These are phyloP conservation scores for Diaporthe sp. DNA, from an alignment of 2,329 filamentous ascomycete species.

Conservation along the genomic window DNA sequence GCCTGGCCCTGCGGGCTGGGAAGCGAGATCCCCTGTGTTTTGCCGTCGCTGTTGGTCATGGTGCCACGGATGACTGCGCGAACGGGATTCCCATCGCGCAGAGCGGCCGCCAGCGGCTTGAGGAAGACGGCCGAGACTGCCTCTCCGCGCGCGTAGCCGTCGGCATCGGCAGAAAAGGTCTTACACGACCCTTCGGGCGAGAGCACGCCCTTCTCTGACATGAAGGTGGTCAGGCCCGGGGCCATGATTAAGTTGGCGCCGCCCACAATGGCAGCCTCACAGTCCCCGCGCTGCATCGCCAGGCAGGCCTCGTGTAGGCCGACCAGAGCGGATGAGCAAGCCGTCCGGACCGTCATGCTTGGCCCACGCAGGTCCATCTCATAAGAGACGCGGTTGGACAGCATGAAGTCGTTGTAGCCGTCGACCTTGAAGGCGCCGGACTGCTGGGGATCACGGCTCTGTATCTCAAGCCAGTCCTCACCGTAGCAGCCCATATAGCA, in stretches of 20 bases:
- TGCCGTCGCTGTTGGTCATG: conserved; percentile 68
- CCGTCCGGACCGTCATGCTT: conserved; percentile 6
- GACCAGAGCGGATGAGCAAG: conserved; percentile 50
- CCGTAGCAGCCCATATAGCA: conserved; percentile 44
- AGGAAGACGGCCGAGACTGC: conserved; percentile 66
- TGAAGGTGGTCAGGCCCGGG: conserved; percentile 42
- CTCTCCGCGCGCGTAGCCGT: conserved; percentile 73
- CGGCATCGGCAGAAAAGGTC: conserved; percentile 49
- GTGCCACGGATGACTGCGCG: conserved; percentile 63
- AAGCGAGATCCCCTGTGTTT: conserved; percentile 53
- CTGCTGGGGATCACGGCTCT: neutral
- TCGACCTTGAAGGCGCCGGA: conserved; percentile 48
- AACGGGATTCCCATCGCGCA: conserved; percentile 60
- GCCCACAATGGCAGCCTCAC: conserved; percentile 44
- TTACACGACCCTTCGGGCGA: conserved; percentile 42
- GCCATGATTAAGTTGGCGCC: conserved; percentile 45
- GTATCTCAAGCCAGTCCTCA: conserved; percentile 40
- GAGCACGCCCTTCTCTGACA: conserved; percentile 41
- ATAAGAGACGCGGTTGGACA: conserved; percentile 46
- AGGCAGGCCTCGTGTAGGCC: conserved; percentile 50
- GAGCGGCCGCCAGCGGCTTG: conserved; percentile 54
- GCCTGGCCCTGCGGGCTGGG: conserved; percentile 49
- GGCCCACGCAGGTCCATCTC: conserved; percentile 48
- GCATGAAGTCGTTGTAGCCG: neutral
- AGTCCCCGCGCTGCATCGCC: conserved; percentile 46